Base-by-base conservation (phyloP, 305 asterid genomes). In the Fraxinus paxiana region DNA sequence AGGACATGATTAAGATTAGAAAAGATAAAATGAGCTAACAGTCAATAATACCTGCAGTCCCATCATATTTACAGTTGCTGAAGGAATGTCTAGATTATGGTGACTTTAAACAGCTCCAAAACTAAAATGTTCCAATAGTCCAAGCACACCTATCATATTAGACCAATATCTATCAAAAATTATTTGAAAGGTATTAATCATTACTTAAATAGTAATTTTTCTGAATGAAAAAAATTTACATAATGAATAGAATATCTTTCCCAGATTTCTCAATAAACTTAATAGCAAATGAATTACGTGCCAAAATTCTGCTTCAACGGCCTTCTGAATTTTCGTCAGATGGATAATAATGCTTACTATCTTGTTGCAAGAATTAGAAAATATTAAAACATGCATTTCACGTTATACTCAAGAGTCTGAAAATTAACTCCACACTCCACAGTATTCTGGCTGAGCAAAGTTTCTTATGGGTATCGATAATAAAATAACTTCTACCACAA, bases 81-180 rank as follows among this genome's bases (percentile, higher is more conserved):
- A 92, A 79, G 97, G 91, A 85, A 82, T 89, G 72, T 92, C 98
- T 75, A 89, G 65, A 84, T 89, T 93, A 85, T 91, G 98, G 89
- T 91, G 92, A 78, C 94, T 88, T 96, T 97, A 91, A 90, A 96
- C 82, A 96, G 90, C 88, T 93, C 99, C 87, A 86, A 86, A 77
- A 96, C 98, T 78, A 94, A 82, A 77, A 94, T 87, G 87, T 96
- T 96, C 99, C 99, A 96, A 84, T 93, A 96, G 86, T 96, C 99
- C 90, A 96, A 91, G 86, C 99, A 96, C 73, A 96, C 99, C 99
- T 96, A 24, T 10, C 72, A 63, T 22, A 3, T 63, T 24, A 22
- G 72, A 24, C 34, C 34, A 63, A 63, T 67, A 30, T 67, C 22
- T 30, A 67, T 67, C 38, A 67, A 30, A 20, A 26, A 67, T 26